A percentile compares a stretch with the other conserved stretches of the same genome.
phyloP scores from a whole-genome alignment of 1,284 basidiomycete genomes.

The Malassezia globosa region DNA sequence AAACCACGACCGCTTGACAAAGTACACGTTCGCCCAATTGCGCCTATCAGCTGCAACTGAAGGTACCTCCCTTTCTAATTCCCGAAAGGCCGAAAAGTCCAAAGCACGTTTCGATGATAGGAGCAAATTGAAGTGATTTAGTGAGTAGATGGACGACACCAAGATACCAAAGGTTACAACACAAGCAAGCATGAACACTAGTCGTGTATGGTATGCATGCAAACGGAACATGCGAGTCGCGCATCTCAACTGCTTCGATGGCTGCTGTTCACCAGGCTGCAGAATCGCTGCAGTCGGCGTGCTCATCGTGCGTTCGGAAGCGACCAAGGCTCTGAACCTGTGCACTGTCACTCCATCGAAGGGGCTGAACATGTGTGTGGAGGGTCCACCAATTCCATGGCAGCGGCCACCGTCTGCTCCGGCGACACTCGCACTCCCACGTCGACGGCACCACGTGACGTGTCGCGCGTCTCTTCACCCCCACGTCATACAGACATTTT shows the following conservation, averaged over 20 bases:
- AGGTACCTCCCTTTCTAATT: constrained; percentile 2
- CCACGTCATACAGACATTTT: no score
- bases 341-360: no score
- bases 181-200: neutral
- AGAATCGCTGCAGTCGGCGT: no score
- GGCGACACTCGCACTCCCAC: neutral
- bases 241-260: no score
- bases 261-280: no score
- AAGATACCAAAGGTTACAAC: constrained; percentile 3
- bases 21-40: constrained; percentile 70
- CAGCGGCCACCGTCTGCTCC: no score
- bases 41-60: constrained; percentile 52
- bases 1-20: constrained; percentile 82
- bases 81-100: constrained; percentile 1
- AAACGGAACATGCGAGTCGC: constrained; percentile 4
- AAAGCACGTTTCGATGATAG: constrained; percentile 1
- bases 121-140: constrained; percentile 4
- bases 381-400: no score
- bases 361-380: no score
- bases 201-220: constrained; percentile 6
- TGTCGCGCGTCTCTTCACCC: neutral
- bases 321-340: no score
- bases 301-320: no score
- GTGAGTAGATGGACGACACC: neutral
- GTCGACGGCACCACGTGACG: no score